Percentiles rank a stretch among this genome's conserved stretches.
Conservation (phyloP, 176 grass and related monocot genomes). For the Themeda triandra region DNA sequence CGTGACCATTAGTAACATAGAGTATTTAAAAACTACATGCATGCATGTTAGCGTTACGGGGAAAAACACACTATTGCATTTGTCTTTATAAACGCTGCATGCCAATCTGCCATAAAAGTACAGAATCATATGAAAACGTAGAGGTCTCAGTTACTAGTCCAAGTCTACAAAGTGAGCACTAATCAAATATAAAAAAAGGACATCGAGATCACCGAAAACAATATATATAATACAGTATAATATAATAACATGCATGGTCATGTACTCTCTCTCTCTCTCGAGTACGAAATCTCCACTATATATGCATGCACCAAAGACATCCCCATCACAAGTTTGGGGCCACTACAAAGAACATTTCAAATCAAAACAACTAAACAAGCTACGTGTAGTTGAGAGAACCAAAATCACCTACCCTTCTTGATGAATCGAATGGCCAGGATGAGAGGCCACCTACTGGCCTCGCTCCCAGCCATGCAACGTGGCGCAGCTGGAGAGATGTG, state of each 20-base stretch:
- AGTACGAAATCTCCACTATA: not conserved
- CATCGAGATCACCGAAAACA: not conserved
- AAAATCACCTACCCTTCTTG: not conserved
- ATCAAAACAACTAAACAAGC: not conserved
- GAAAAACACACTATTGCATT: not conserved
- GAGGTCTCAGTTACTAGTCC: no score
- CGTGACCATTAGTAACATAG: not conserved
- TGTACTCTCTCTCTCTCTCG: not conserved
- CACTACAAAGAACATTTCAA: constrained; percentile 1
- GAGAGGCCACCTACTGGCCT: not conserved
- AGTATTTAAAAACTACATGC: not conserved
- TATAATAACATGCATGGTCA: no score
- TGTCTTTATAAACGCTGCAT: not conserved
- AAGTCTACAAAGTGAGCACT: not conserved
- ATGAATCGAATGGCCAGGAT: not conserved
- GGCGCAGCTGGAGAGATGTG: not conserved
- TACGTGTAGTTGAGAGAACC: no score
- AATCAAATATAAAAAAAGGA: not conserved
- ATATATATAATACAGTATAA: no score
- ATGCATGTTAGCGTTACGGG: not conserved
- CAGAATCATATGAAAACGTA: not conserved
- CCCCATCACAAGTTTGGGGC: not conserved
- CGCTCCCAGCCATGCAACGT: not conserved
- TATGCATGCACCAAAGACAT: not conserved
- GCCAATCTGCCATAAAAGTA: not conserved